Conservation (phyloP, 805 yeast species). For the Ogataea ramenticola region DNA sequence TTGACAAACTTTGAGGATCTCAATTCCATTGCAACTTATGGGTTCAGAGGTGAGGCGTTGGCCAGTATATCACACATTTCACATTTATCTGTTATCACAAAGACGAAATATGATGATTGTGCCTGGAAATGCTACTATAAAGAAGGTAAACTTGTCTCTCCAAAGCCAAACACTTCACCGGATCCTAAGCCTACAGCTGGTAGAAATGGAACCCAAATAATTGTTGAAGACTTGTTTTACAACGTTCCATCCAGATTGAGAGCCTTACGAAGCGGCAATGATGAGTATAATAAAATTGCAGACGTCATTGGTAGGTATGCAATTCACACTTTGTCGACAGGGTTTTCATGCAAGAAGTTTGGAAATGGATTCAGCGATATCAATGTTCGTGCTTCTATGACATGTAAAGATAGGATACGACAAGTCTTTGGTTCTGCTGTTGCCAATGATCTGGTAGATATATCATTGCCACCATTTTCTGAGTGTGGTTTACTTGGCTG, state of each 20-base stretch:
- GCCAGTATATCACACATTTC: constrained; percentile 92
- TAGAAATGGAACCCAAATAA: constrained; percentile 73
- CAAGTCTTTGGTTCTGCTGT: constrained; percentile 62
- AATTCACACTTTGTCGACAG: constrained; percentile 60
- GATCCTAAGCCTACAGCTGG: constrained; percentile 80
- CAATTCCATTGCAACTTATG: constrained; percentile 65
- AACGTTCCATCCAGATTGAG: constrained; percentile 75
- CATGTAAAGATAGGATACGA: constrained; percentile 63
- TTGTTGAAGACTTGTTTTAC: constrained; percentile 84
- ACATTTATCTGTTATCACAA: constrained; percentile 72
- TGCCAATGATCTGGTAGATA: constrained; percentile 53
- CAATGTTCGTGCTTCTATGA: constrained; percentile 43
- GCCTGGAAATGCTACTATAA: constrained; percentile 68
- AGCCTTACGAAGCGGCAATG: constrained; percentile 57
- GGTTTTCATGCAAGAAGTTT: constrained; percentile 70
- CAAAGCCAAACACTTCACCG: constrained; percentile 28
- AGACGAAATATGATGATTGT: constrained; percentile 47
- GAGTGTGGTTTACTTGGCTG: constrained; percentile 46
- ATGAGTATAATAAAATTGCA: constrained; percentile 69
- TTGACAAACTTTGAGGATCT: constrained; percentile 69
- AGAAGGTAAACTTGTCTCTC: constrained; percentile 53
- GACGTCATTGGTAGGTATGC: constrained; percentile 84
- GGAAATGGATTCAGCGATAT: constrained; percentile 70
- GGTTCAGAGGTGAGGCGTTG: constrained; percentile 94
- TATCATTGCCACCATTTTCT: constrained; percentile 29